Percentiles rank a stretch among this genome's conserved stretches.
phyloP scores from a whole-genome alignment of 495 filamentous ascomycete species.

The Thozetella sp. region DNA sequence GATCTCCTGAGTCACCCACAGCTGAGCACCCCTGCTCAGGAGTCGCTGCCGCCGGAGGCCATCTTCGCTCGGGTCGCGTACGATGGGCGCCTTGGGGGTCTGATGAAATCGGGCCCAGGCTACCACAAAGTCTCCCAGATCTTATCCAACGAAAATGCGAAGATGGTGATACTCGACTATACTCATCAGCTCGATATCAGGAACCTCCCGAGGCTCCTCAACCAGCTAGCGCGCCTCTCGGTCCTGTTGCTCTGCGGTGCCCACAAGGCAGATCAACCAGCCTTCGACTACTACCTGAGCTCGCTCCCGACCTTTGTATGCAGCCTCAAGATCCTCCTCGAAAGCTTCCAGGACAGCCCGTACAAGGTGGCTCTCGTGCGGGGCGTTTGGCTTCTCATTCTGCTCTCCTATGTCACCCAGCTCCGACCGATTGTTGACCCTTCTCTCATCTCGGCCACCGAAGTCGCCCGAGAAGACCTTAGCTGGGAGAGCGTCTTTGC shows the following conservation, averaged over 20 bases:
- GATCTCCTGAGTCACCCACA: slow-evolving; percentile 21
- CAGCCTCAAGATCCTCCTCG: slow-evolving; percentile 19
- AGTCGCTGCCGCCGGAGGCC: slow-evolving; percentile 14
- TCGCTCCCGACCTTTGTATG: slow-evolving; percentile 21
- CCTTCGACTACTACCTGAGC: slow-evolving; percentile 28
- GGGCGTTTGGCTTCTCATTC: slow-evolving; percentile 26
- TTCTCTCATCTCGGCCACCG: slow-evolving; percentile 11
- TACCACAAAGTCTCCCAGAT: slow-evolving; percentile 17
- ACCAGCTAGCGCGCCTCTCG: slow-evolving; percentile 21
- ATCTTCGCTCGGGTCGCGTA: slow-evolving; percentile 20
- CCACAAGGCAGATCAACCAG: slow-evolving; percentile 20
- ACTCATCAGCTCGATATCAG: slow-evolving; percentile 20
- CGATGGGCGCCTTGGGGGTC: slow-evolving; percentile 23
- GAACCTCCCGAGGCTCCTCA: slow-evolving; percentile 9
- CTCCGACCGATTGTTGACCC: slow-evolving; percentile 23
- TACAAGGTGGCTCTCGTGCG: slow-evolving; percentile 17
- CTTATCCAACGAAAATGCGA: slow-evolving; percentile 13
- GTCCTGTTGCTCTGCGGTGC: slow-evolving; percentile 18
- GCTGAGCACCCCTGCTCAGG: slow-evolving; percentile 2
- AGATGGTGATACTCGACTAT: slow-evolving; percentile 21
- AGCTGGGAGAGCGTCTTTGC: slow-evolving; percentile 16
- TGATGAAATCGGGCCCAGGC: slow-evolving; percentile 26
- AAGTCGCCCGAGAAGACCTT: slow-evolving; percentile 3
- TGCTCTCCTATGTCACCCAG: slow-evolving; percentile 29
- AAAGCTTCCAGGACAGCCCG: slow-evolving; percentile 8